Evolutionary conservation across 257 asterid genomes (phyloP).

Genomic region (Voacanga thouarsii): DNA sequence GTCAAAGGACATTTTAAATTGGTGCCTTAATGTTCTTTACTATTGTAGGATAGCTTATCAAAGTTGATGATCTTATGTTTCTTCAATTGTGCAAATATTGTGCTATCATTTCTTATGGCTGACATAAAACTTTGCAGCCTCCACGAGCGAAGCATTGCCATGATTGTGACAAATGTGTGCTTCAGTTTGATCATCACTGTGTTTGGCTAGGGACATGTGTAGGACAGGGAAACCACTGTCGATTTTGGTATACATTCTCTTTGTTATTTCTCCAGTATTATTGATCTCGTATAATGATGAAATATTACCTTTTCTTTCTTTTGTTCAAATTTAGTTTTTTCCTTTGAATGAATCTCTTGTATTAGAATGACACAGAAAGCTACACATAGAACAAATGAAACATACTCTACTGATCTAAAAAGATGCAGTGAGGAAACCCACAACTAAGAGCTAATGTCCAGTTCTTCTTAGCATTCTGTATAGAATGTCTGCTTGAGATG

Average conservation of each 20-base stretch:
- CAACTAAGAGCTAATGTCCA: not conserved
- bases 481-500: not conserved
- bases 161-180: slow-evolving; percentile 95
- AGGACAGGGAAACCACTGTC: slow-evolving; percentile 89
- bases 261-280: slow-evolving; percentile 9
- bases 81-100: slow-evolving; percentile 1
- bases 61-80: not conserved
- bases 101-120: slow-evolving; percentile 16
- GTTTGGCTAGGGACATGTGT: slow-evolving; percentile 98
- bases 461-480: not conserved
- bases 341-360: not conserved
- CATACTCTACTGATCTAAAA: not conserved
- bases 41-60: not conserved
- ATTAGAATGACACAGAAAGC: not conserved
- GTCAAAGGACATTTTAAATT: not conserved
- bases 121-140: slow-evolving; percentile 57
- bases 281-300: slow-evolving; percentile 1
- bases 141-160: slow-evolving; percentile 97
- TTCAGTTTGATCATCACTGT: slow-evolving; percentile 99
- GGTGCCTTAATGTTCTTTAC: not conserved
- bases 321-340: not conserved
- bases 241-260: slow-evolving; percentile 58
- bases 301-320: too few species aligned
- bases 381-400: not conserved
- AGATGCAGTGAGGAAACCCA: not conserved